A percentile compares a stretch with the other conserved stretches of the same genome.
Conservation (phyloP, 345 rosid genomes). For the Lumnitzera littorea region DNA sequence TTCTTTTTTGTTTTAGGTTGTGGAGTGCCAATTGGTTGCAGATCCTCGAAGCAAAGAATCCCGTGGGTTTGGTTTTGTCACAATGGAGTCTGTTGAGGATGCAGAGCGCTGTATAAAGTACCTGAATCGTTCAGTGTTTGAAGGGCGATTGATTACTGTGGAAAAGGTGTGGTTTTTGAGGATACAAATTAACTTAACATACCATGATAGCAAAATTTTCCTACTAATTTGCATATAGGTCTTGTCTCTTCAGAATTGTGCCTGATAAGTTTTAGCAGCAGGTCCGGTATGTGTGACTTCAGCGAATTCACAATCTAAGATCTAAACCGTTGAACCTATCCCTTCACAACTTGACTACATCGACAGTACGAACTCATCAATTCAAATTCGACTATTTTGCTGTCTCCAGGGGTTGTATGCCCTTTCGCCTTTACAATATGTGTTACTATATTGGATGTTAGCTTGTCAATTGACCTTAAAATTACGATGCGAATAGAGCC, state of each 20-base stretch:
- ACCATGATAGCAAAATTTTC: slow-evolving; percentile 12
- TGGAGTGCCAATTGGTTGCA: slow-evolving; percentile 45
- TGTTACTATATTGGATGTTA: slow-evolving; percentile 26
- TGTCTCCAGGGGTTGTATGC: slow-evolving; percentile 30
- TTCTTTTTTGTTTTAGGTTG: slow-evolving; percentile 28
- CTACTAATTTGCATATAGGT: neutral
- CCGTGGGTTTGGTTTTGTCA: slow-evolving; percentile 66
- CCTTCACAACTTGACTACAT: slow-evolving; percentile 43
- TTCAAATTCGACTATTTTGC: slow-evolving; percentile 49
- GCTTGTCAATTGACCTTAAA: slow-evolving; percentile 11
- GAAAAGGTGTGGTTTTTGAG: slow-evolving; percentile 36
- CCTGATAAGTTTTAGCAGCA: slow-evolving; percentile 66
- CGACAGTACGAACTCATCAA: slow-evolving; percentile 47
- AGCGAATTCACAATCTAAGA: slow-evolving; percentile 60
- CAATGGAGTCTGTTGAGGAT: slow-evolving; percentile 45
- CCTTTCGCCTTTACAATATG: slow-evolving; percentile 27
- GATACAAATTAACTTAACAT: slow-evolving; percentile 1
- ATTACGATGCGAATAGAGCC: slow-evolving; percentile 1
- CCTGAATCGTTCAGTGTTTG: slow-evolving; percentile 53
- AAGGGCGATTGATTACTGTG: slow-evolving; percentile 57
- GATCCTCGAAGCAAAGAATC: slow-evolving; percentile 60
- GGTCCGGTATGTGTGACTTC: slow-evolving; percentile 67
- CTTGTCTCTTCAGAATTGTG: slow-evolving; percentile 18
- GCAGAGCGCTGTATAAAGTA: slow-evolving; percentile 58
- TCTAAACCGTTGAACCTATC: slow-evolving; percentile 50